Conservation (phyloP, 164 flowering plant genomes). For the Umbilicus rupestris region DNA sequence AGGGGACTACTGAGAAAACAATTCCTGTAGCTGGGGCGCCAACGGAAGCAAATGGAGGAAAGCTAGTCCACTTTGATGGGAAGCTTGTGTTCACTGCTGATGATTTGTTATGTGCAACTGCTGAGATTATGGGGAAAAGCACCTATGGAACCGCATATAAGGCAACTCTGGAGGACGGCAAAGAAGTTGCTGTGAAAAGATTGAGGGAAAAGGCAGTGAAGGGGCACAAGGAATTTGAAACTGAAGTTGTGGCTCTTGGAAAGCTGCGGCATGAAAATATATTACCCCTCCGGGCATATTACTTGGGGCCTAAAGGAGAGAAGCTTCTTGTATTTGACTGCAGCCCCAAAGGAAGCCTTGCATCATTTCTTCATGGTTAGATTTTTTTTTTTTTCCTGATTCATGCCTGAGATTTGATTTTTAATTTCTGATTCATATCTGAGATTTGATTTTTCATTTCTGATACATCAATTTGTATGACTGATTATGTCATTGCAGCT, state of each 20-base stretch:
- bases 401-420: background rate
- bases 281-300: constrained; percentile 76
- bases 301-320: constrained; percentile 94
- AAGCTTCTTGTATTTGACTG: constrained; percentile 93
- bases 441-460: background rate
- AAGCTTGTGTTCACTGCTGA: constrained; percentile 84
- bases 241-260: constrained; percentile 63
- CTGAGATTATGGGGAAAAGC: constrained; percentile 97
- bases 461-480: background rate
- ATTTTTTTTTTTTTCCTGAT: background rate
- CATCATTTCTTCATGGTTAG: constrained; percentile 94
- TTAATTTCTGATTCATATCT: background rate
- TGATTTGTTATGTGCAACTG: constrained; percentile 88
- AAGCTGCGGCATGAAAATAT: constrained; percentile 77
- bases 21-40: constrained; percentile 29
- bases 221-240: constrained; percentile 71
- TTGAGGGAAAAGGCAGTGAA: constrained; percentile 83
- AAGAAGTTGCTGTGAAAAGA: constrained; percentile 87
- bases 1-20: constrained; percentile 17
- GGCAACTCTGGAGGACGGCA: constrained; percentile 86
- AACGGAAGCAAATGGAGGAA: constrained; percentile 71
- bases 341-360: constrained; percentile 84
- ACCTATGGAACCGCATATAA: constrained; percentile 85
- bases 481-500: constrained; percentile 57
- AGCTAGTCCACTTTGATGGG: constrained; percentile 89